These are phyloP conservation scores for Spizellomyces sp. DNA, from an alignment of 192 early-diverging fungal genomes.

Conservation along the genomic window DNA sequence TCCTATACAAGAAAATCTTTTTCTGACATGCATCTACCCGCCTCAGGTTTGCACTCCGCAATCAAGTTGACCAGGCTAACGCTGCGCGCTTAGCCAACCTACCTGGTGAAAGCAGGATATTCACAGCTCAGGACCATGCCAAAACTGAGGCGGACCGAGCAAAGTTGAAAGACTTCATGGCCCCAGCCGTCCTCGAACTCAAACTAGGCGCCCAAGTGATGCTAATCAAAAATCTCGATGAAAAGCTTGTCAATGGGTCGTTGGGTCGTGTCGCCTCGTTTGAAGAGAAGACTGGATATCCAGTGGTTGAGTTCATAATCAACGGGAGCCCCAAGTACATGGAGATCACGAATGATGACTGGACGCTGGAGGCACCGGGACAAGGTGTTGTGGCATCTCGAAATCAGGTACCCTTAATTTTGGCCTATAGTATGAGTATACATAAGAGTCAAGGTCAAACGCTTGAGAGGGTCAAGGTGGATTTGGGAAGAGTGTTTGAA, in stretches of 20 bases:
- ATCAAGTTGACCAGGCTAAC: conserved; percentile 75
- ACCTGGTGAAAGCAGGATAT: conserved; percentile 36
- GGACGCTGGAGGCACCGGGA: conserved; percentile 15
- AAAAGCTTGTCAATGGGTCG: conserved; percentile 51
- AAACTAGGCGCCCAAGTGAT: conserved; percentile 85
- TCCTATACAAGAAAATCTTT: not conserved
- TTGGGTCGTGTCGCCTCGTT: conserved; percentile 41
- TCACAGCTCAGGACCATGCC: conserved; percentile 14
- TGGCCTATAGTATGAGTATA: conserved; percentile 55
- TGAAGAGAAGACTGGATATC: conserved; percentile 18
- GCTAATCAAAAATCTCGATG: conserved; percentile 59
- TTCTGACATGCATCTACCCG: not conserved
- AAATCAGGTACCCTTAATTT: conserved; percentile 38
- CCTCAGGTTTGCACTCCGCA: conserved; percentile 74
- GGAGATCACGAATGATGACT: conserved; percentile 12
- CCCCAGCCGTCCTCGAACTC: conserved; percentile 64
- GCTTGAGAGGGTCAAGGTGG: conserved; percentile 42
- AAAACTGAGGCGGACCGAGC: conserved; percentile 27
- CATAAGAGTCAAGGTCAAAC: conserved; percentile 61
- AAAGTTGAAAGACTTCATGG: conserved; percentile 52
- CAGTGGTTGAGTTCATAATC: conserved; percentile 41
- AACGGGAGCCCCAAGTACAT: conserved; percentile 5
- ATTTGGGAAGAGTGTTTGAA: conserved; percentile 52
- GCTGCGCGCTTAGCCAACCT: conserved; percentile 51
- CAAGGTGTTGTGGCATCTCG: conserved; percentile 15